phyloP scores from a whole-genome alignment of 1,284 basidiomycete species.

The Puccinia novopanici region DNA sequence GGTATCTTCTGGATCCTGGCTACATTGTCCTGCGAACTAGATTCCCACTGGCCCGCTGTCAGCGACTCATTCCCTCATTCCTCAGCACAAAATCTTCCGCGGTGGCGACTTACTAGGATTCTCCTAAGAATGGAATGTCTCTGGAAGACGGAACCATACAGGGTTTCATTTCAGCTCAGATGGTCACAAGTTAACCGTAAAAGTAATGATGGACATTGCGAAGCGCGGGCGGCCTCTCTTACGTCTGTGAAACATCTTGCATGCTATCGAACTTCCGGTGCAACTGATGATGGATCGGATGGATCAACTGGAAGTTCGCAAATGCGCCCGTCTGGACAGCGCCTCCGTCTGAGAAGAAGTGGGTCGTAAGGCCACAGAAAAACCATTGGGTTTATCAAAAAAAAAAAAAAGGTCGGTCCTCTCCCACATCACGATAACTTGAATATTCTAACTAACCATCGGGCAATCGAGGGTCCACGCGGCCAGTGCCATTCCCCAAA shows the following conservation, averaged over 20 bases:
- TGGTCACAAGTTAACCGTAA: background rate
- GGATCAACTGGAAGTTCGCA: slow-evolving; percentile 26
- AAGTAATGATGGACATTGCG: too few species aligned
- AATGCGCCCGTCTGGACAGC: slow-evolving; percentile 37
- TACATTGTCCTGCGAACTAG: slow-evolving; percentile 1
- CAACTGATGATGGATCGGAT: slow-evolving; percentile 31
- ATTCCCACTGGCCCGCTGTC: slow-evolving; percentile 3
- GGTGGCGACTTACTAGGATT: slow-evolving; percentile 23
- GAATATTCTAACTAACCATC: slow-evolving; percentile 14
- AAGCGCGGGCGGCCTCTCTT: background rate
- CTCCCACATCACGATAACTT: too few species aligned
- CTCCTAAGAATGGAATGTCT: slow-evolving; percentile 24
- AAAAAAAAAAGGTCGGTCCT: too few species aligned
- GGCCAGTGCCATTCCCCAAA: slow-evolving; percentile 47
- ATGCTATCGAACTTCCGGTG: slow-evolving; percentile 25
- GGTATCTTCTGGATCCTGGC: background rate
- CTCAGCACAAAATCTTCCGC: too few species aligned
- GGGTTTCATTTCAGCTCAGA: background rate
- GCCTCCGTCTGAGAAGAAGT: slow-evolving; percentile 30
- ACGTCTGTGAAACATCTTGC: background rate
- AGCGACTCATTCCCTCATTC: background rate
- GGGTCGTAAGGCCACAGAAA: too few species aligned
- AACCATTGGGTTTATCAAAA: background rate
- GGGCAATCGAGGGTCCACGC: slow-evolving; percentile 1
- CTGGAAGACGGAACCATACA: background rate